phyloP scores from a whole-genome alignment of 768 basidiomycete species.

The Macrocybe gigantea region DNA sequence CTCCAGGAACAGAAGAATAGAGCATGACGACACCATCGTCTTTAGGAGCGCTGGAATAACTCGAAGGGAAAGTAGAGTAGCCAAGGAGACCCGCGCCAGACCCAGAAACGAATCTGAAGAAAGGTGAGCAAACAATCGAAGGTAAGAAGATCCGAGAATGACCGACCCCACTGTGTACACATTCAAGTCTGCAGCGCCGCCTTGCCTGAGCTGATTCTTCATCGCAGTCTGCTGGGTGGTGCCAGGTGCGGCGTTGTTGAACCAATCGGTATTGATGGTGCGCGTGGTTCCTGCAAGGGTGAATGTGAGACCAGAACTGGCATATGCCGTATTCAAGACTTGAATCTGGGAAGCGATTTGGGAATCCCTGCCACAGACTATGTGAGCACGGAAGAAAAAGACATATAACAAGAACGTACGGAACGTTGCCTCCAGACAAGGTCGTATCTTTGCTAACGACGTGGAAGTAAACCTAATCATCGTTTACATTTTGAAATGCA shows the following conservation, averaged over 20 bases:
- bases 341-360: slow-evolving; percentile 31
- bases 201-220: slow-evolving; percentile 39
- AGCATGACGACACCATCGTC: slow-evolving; percentile 41
- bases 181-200: slow-evolving; percentile 36
- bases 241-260: slow-evolving; percentile 33
- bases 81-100: slow-evolving; percentile 35
- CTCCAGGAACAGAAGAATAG: slow-evolving; percentile 34
- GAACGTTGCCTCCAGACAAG: slow-evolving; percentile 32
- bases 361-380: slow-evolving; percentile 18
- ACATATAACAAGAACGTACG: slow-evolving; percentile 21
- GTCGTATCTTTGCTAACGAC: slow-evolving; percentile 25
- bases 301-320: slow-evolving; percentile 28
- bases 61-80: slow-evolving; percentile 45
- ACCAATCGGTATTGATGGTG: slow-evolving; percentile 44
- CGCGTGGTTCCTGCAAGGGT: slow-evolving; percentile 32
- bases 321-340: slow-evolving; percentile 37
- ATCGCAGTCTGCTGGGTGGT: slow-evolving; percentile 34
- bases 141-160: neutral
- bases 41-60: slow-evolving; percentile 26
- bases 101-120: slow-evolving; percentile 20
- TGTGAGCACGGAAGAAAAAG: neutral
- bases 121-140: slow-evolving; percentile 11
- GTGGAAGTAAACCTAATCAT: slow-evolving; percentile 19
- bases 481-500: neutral
- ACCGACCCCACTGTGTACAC: slow-evolving; percentile 44